A percentile compares a stretch with the other conserved stretches of the same genome.
phyloP scores from a whole-genome alignment of 1,139 yeast species.

The Hemisphaericaspora lyxosophila region DNA sequence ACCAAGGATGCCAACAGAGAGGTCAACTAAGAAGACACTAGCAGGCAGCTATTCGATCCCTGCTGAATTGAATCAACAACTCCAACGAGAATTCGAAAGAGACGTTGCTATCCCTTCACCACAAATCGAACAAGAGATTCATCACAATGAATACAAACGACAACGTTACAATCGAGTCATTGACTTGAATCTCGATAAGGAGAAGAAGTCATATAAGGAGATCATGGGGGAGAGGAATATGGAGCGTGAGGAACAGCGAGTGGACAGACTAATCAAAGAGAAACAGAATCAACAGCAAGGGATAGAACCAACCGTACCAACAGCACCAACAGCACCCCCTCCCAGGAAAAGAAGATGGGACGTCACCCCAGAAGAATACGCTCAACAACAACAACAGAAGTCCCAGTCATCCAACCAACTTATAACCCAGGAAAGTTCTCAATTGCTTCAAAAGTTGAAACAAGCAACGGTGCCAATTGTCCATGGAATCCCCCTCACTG shows the following conservation, averaged over 20 bases:
- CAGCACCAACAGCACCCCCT: constrained; percentile 14
- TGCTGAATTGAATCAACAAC: constrained; percentile 23
- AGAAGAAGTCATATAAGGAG: constrained; percentile 31
- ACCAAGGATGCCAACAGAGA: constrained; percentile 8
- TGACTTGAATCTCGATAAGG: constrained; percentile 23
- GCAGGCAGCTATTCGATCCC: constrained; percentile 37
- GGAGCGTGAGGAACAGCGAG: constrained; percentile 32
- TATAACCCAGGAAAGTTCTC: not conserved
- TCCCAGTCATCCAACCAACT: not conserved
- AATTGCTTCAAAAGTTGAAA: constrained; percentile 9
- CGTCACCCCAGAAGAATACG: constrained; percentile 36
- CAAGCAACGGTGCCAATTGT: constrained; percentile 37
- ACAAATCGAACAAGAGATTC: constrained; percentile 20
- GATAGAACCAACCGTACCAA: constrained; percentile 9
- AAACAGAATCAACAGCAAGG: constrained; percentile 9
- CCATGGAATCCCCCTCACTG: constrained; percentile 48
- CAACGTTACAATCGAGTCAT: constrained; percentile 25
- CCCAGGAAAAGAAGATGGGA: constrained; percentile 36
- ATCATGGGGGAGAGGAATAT: constrained; percentile 35
- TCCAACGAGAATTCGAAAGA: constrained; percentile 24
- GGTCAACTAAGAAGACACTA: not conserved
- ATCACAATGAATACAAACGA: constrained; percentile 20
- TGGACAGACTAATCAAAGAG: constrained; percentile 18
- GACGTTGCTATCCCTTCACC: constrained; percentile 22
- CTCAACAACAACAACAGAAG: constrained; percentile 10